phyloP scores from a whole-genome alignment of 2,329 filamentous ascomycete genomes.

The Aureobasidium leucospermi region DNA sequence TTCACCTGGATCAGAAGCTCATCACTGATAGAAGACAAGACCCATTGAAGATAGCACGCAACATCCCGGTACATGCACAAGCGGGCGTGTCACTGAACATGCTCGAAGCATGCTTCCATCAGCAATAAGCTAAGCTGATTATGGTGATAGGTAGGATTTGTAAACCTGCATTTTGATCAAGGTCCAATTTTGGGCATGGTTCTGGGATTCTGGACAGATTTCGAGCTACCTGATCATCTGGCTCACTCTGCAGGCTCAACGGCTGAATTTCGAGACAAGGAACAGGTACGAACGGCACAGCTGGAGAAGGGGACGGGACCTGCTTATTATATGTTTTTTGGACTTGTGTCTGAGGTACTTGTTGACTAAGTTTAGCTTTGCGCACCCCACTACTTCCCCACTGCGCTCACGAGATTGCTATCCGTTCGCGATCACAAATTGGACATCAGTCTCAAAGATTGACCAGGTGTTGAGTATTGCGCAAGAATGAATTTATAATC shows the following conservation, averaged over 20 bases:
- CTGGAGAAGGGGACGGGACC: neutral
- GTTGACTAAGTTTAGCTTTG: neutral
- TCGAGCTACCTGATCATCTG: neutral
- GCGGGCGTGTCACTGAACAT: neutral
- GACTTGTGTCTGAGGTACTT: neutral
- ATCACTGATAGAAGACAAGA: neutral
- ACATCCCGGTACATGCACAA: neutral
- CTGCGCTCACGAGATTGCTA: neutral
- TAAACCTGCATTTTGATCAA: too few relatives aligned
- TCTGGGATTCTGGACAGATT: neutral
- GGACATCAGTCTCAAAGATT: neutral
- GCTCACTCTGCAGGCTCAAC: neutral
- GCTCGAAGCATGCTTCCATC: neutral
- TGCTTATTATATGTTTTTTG: neutral
- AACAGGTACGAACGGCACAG: neutral
- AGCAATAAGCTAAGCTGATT: neutral
- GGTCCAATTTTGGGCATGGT: neutral
- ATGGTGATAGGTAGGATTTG: neutral
- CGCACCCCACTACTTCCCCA: neutral
- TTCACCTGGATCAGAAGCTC: neutral
- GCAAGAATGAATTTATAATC: neutral
- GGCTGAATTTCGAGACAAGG: neutral
- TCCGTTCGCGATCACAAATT: neutral
- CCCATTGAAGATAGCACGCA: neutral
- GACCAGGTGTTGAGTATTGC: neutral